These are phyloP conservation scores for Thelephora ganbajun DNA, from an alignment of 768 basidiomycete species.

Conservation along the genomic window DNA sequence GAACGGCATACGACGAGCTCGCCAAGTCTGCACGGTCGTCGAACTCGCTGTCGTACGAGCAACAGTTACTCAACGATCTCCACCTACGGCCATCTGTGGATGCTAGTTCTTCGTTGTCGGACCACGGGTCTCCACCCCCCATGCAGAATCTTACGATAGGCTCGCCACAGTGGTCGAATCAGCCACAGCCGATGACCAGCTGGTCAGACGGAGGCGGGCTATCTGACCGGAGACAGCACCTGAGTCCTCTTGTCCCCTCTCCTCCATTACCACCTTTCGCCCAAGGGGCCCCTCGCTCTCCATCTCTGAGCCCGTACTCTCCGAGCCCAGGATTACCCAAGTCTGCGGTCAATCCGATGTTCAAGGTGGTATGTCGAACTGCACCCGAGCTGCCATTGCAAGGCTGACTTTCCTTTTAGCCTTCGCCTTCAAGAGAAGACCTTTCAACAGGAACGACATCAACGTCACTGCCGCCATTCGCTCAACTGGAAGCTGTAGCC, in stretches of 20 bases:
- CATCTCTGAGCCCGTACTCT: constrained; percentile 32
- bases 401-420: constrained; percentile 6
- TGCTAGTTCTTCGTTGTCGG: constrained; percentile 35
- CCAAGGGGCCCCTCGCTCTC: constrained; percentile 16
- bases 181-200: constrained; percentile 9
- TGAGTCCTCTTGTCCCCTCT: constrained; percentile 7
- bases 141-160: constrained; percentile 64
- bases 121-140: constrained; percentile 63
- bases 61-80: constrained; percentile 65
- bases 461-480: constrained; percentile 59
- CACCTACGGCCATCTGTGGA: constrained; percentile 57
- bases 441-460: constrained; percentile 20
- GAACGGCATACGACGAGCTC: constrained; percentile 57
- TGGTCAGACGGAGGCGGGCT: constrained; percentile 10
- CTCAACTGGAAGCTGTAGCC: constrained; percentile 72
- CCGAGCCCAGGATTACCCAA: constrained; percentile 50
- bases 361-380: constrained; percentile 66
- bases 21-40: constrained; percentile 64
- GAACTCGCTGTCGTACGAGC: constrained; percentile 65
- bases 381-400: neutral
- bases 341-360: constrained; percentile 72
- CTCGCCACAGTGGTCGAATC: constrained; percentile 29
- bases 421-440: constrained; percentile 9
- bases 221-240: constrained; percentile 9
- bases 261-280: constrained; percentile 8